Percentiles rank a stretch among this genome's conserved stretches.
phyloP scores from a whole-genome alignment of 768 basidiomycete genomes.

The Rhodotorula paludigena region DNA sequence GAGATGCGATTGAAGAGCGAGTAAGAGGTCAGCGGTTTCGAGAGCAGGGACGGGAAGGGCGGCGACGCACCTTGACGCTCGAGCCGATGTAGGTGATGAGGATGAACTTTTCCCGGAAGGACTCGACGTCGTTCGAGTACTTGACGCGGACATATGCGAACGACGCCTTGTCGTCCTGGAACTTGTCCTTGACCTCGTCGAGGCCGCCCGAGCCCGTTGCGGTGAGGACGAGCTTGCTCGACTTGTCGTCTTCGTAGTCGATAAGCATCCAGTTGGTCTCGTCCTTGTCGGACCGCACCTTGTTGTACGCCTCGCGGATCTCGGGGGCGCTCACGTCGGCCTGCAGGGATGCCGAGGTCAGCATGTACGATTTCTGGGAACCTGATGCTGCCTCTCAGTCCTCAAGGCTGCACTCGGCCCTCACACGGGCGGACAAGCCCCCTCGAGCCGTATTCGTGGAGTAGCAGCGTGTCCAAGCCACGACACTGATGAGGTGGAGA shows the following conservation, averaged over 20 bases:
- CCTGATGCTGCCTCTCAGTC: too few relatives aligned
- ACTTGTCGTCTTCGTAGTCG: constrained; percentile 64
- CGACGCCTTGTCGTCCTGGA: constrained; percentile 70
- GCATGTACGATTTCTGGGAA: too few relatives aligned
- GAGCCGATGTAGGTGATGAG: constrained; percentile 79
- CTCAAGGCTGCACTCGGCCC: too few relatives aligned
- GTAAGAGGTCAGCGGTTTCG: too few relatives aligned
- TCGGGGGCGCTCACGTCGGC: constrained; percentile 71
- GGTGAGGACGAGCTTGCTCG: constrained; percentile 71
- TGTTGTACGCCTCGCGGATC: constrained; percentile 79
- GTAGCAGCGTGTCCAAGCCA: not conserved
- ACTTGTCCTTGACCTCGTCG: constrained; percentile 63
- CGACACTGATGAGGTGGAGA: not conserved
- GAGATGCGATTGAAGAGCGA: too few relatives aligned
- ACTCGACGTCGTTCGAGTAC: constrained; percentile 82
- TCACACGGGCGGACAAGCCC: too few relatives aligned
- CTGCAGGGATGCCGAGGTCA: constrained; percentile 42
- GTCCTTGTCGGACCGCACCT: constrained; percentile 76
- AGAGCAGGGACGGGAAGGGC: too few relatives aligned
- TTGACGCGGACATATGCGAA: constrained; percentile 77
- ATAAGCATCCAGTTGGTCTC: constrained; percentile 85
- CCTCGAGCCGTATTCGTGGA: too few relatives aligned
- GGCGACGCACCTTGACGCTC: constrained; percentile 74
- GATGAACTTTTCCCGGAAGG: constrained; percentile 67
- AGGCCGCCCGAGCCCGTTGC: constrained; percentile 72